phyloP scores from a whole-genome alignment of 1,284 basidiomycete species.

The Exsudoporus floridanus region DNA sequence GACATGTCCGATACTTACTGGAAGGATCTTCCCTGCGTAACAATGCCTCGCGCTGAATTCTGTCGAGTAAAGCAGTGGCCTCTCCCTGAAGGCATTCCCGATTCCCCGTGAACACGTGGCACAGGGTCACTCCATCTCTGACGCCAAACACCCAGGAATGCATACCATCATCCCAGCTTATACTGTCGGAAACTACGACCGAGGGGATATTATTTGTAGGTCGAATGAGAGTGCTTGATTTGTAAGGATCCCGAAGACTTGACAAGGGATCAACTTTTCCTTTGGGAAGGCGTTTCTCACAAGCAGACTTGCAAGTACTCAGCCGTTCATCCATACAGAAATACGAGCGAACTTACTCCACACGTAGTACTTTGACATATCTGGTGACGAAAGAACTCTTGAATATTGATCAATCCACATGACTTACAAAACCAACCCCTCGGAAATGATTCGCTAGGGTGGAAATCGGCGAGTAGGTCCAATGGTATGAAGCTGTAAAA shows the following conservation, averaged over 20 bases:
- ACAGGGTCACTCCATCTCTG: slow-evolving; percentile 20
- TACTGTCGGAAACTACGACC: slow-evolving; percentile 15
- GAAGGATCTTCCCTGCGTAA: slow-evolving; percentile 25
- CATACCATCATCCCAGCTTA: slow-evolving; percentile 31
- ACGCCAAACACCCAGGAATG: slow-evolving; percentile 35
- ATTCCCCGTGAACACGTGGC: slow-evolving; percentile 45
- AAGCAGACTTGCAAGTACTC: slow-evolving; percentile 17
- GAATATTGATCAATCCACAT: slow-evolving; percentile 42
- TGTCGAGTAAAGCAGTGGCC: slow-evolving; percentile 33
- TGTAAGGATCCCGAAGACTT: slow-evolving; percentile 33
- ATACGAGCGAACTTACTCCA: slow-evolving; percentile 24
- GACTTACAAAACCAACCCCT: slow-evolving; percentile 40
- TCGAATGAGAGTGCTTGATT: slow-evolving; percentile 24
- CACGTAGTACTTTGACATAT: slow-evolving; percentile 36
- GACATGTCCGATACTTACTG: slow-evolving; percentile 21
- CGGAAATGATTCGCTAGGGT: slow-evolving; percentile 30
- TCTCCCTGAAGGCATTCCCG: slow-evolving; percentile 33
- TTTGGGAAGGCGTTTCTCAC: background rate
- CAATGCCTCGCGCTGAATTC: slow-evolving; percentile 36
- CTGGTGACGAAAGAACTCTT: slow-evolving; percentile 39
- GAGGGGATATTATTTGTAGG: slow-evolving; percentile 32
- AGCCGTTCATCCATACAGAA: slow-evolving; percentile 5
- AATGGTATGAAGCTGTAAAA: slow-evolving; percentile 37
- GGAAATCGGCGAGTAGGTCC: slow-evolving; percentile 33
- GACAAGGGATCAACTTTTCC: slow-evolving; percentile 25